These are phyloP conservation scores for Mycena indigotica DNA, from an alignment of 768 basidiomycete genomes.

Conservation along the genomic window DNA sequence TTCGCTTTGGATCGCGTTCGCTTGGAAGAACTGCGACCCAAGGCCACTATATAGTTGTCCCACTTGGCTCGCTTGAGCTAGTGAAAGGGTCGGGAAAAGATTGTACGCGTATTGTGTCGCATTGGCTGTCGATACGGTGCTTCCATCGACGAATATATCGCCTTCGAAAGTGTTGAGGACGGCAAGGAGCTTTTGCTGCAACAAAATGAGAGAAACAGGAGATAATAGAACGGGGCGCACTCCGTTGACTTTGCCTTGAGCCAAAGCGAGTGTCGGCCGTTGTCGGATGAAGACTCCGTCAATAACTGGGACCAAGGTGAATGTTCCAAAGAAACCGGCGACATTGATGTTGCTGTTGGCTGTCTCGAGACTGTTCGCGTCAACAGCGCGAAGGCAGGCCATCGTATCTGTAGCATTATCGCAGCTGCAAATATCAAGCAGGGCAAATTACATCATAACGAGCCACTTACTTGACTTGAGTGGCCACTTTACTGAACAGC, in stretches of 20 bases:
- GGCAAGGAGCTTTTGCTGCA: slow-evolving; percentile 25
- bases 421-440: slow-evolving; percentile 23
- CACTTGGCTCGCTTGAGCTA: slow-evolving; percentile 1
- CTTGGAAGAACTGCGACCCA: slow-evolving; percentile 20
- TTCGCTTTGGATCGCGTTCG: slow-evolving; percentile 27
- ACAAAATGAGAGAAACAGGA: neutral
- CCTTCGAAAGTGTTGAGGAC: slow-evolving; percentile 36
- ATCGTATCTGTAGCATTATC: slow-evolving; percentile 10
- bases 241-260: slow-evolving; percentile 33
- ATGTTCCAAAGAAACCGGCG: slow-evolving; percentile 33
- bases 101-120: slow-evolving; percentile 16
- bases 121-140: slow-evolving; percentile 10
- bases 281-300: slow-evolving; percentile 37
- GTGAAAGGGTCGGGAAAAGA: slow-evolving; percentile 27
- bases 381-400: slow-evolving; percentile 24
- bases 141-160: slow-evolving; percentile 27
- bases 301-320: slow-evolving; percentile 35
- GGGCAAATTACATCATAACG: neutral
- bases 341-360: slow-evolving; percentile 30
- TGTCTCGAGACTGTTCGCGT: slow-evolving; percentile 23
- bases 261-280: slow-evolving; percentile 32
- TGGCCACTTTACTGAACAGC: slow-evolving; percentile 23
- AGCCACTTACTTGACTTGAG: slow-evolving; percentile 20
- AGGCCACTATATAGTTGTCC: slow-evolving; percentile 20
- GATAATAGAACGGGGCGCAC: slow-evolving; percentile 20